phyloP scores from a whole-genome alignment of 129 eudicot genomes.

The Sambucus nigra region DNA sequence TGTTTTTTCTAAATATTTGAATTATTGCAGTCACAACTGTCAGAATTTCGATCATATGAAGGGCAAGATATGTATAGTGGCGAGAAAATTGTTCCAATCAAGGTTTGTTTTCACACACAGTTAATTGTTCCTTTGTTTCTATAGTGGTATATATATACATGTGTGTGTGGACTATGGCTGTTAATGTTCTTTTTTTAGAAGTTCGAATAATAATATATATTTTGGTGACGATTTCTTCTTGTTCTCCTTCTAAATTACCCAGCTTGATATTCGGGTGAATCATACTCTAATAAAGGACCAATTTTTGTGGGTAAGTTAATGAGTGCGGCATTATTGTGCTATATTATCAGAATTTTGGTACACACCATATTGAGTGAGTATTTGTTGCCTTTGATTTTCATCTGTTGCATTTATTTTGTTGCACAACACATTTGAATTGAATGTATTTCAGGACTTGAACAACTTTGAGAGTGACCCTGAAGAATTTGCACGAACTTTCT shows the following conservation, averaged over 20 bases:
- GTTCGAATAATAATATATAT: neutral
- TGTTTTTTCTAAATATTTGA: conserved; percentile 6
- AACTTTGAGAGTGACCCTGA: conserved; percentile 97
- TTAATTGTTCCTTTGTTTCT: conserved; percentile 1
- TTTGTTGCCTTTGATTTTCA: too few species aligned
- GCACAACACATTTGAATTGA: conserved; percentile 2
- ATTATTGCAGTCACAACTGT: conserved; percentile 65
- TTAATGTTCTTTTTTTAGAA: too few species aligned
- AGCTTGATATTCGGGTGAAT: conserved; percentile 95
- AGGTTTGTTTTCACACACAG: conserved; percentile 38
- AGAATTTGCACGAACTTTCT: conserved; percentile 84
- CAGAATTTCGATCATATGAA: conserved; percentile 78
- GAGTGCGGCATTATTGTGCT: conserved; percentile 4
- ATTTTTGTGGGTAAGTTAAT: conserved; percentile 73
- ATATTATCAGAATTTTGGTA: neutral
- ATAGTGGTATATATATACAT: neutral
- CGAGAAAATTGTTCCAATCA: conserved; percentile 88
- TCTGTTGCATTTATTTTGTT: conserved; percentile 2
- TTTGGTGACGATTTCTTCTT: conserved; percentile 14
- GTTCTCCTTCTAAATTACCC: conserved; percentile 10
- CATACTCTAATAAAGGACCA: conserved; percentile 87
- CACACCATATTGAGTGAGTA: conserved; percentile 1
- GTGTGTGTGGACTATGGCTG: too few species aligned
- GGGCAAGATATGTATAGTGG: conserved; percentile 98
- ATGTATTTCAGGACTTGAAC: conserved; percentile 68